Percentiles rank a stretch among this genome's conserved stretches.
Evolutionary conservation across 2,329 filamentous ascomycete genomes (phyloP).

Genomic region (Colletotrichum sp.): DNA sequence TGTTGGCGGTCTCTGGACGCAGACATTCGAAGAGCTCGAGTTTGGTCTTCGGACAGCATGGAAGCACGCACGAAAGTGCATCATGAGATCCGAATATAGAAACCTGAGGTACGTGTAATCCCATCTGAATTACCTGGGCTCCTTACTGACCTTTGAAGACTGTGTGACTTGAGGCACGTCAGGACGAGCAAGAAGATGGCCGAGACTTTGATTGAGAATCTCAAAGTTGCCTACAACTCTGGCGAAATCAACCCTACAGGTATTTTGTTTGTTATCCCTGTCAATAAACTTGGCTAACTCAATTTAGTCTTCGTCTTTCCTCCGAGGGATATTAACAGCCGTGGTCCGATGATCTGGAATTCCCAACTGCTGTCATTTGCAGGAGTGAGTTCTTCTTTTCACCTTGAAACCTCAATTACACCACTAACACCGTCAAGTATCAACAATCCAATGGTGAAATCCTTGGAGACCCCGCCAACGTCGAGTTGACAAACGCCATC

Average conservation of each 20-base stretch:
- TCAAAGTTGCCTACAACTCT: conserved; percentile 13
- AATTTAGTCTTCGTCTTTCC: conserved; percentile 13
- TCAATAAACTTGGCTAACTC: neutral
- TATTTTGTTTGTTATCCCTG: neutral
- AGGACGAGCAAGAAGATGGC: conserved; percentile 20
- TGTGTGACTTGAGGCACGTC: conserved; percentile 17
- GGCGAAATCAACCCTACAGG: conserved; percentile 18
- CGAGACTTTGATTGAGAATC: conserved; percentile 13
- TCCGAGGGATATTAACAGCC: conserved; percentile 11
- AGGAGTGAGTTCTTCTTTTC: neutral
- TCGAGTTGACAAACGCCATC: conserved; percentile 18
- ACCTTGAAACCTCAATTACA: neutral
- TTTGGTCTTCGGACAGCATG: conserved; percentile 10
- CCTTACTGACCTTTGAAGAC: neutral
- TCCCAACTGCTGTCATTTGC: conserved; percentile 15
- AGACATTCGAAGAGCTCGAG: conserved; percentile 19
- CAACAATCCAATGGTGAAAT: conserved; percentile 14
- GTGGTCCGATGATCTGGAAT: conserved; percentile 19
- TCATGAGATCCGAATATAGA: conserved; percentile 15
- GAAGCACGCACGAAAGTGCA: conserved; percentile 20
- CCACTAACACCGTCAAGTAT: neutral
- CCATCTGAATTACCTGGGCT: neutral
- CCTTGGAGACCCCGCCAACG: conserved; percentile 14
- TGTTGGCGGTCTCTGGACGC: conserved; percentile 14
- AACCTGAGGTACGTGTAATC: neutral